phyloP scores from a whole-genome alignment of 2,329 filamentous ascomycete genomes.

The Phoma sp. region DNA sequence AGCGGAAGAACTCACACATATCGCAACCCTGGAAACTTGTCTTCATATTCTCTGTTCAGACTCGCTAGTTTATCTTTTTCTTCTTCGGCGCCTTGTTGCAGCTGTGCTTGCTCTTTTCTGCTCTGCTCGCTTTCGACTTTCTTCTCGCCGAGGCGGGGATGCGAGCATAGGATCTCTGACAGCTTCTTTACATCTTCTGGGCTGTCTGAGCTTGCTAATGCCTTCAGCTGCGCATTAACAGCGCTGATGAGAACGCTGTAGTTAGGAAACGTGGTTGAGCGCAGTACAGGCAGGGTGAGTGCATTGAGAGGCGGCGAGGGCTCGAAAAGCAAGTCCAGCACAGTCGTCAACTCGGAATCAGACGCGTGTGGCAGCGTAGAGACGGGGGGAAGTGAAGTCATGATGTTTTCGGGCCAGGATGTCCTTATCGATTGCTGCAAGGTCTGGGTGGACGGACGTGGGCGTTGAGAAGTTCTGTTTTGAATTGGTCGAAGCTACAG shows the following conservation, averaged over 20 bases:
- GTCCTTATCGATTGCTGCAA: constrained; percentile 13
- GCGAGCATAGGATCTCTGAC: constrained; percentile 77
- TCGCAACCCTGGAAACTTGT: constrained; percentile 78
- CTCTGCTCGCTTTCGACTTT: constrained; percentile 84
- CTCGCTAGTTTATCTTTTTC: constrained; percentile 64
- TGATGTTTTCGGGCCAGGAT: constrained; percentile 16
- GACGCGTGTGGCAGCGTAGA: constrained; percentile 63
- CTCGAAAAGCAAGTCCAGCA: constrained; percentile 85
- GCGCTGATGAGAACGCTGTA: constrained; percentile 75
- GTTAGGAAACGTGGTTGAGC: constrained; percentile 65
- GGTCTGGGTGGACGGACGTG: neutral
- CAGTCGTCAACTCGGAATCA: constrained; percentile 61
- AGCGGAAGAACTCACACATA: constrained; percentile 67
- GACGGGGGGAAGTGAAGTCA: constrained; percentile 64
- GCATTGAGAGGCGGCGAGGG: constrained; percentile 77
- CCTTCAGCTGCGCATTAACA: constrained; percentile 68
- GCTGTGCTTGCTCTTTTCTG: constrained; percentile 79
- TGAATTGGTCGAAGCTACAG: neutral
- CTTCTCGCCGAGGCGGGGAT: constrained; percentile 83
- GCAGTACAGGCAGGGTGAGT: constrained; percentile 73
- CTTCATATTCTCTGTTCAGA: constrained; percentile 82
- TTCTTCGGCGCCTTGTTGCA: constrained; percentile 62
- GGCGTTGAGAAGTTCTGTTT: constrained; percentile 5
- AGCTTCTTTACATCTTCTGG: constrained; percentile 65
- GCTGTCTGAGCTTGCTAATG: constrained; percentile 36